A percentile compares a stretch with the other conserved stretches of the same genome.
phyloP scores from a whole-genome alignment of 192 early-diverging fungal genomes.

The Rhizophagus prolifer region DNA sequence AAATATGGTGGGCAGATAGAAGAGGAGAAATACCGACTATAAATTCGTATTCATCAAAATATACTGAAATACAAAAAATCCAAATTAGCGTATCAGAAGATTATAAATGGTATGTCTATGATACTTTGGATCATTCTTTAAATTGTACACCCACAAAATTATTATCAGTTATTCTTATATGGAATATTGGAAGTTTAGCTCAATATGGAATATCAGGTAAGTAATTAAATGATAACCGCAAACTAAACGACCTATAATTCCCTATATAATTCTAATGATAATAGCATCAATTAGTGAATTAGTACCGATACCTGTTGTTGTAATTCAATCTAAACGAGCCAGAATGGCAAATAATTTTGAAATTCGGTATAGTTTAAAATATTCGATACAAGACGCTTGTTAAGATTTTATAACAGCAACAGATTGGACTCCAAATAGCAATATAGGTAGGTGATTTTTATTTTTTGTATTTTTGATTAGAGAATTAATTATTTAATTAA shows the following conservation, averaged over 20 bases:
- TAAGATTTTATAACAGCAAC: not conserved
- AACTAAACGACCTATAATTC: not conserved
- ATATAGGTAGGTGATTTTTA: no score
- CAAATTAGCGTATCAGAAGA: not conserved
- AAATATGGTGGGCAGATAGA: not conserved
- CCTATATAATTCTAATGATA: not conserved
- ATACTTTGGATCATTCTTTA: not conserved
- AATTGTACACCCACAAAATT: not conserved
- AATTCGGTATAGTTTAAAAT: not conserved
- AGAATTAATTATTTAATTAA: no score
- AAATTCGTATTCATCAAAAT: not conserved
- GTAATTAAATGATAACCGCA: not conserved
- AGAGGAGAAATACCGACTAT: not conserved
- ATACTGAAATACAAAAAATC: not conserved
- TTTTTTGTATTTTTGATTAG: no score
- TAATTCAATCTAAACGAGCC: conserved; percentile 15
- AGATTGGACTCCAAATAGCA: no score
- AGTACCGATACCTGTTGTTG: conserved; percentile 1
- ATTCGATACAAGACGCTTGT: not conserved
- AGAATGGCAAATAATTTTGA: not conserved
- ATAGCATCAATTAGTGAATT: conserved; percentile 8
- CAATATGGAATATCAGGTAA: conserved; percentile 21
- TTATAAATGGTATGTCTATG: conserved; percentile 20
- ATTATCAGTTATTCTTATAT: not conserved
- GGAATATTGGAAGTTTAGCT: conserved; percentile 13